Evolutionary conservation across 192 early-diverging fungal genomes (phyloP).

Genomic region (Geranomyces michiganensis): DNA sequence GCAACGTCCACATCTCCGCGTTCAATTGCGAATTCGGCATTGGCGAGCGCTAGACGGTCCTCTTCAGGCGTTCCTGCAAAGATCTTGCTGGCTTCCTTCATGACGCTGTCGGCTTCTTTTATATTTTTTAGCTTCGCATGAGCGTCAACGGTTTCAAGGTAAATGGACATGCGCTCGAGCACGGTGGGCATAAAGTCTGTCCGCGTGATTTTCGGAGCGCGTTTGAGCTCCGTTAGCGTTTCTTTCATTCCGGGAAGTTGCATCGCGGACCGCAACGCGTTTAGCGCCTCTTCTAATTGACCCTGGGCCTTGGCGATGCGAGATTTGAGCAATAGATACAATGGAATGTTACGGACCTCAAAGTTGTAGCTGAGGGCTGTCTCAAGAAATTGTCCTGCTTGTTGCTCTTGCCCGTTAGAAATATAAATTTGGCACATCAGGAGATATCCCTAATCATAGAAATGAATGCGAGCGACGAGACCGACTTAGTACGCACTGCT

Average conservation of each 20-base stretch:
- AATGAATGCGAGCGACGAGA: background rate
- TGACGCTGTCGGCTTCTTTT: slow-evolving; percentile 44
- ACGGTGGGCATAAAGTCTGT: slow-evolving; percentile 25
- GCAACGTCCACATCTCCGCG: slow-evolving; percentile 48
- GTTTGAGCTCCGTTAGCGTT: slow-evolving; percentile 7
- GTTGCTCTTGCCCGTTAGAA: slow-evolving; percentile 32
- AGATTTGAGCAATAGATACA: slow-evolving; percentile 51
- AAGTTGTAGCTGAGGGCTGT: slow-evolving; percentile 60
- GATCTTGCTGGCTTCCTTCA: slow-evolving; percentile 47
- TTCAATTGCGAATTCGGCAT: slow-evolving; percentile 41
- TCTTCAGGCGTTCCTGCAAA: slow-evolving; percentile 48
- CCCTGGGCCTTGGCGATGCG: slow-evolving; percentile 44
- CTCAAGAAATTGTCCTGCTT: slow-evolving; percentile 48
- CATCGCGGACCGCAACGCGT: slow-evolving; percentile 38
- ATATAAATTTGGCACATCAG: slow-evolving; percentile 53
- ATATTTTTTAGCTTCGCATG: slow-evolving; percentile 44
- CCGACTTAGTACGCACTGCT: no score
- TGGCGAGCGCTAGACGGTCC: slow-evolving; percentile 47
- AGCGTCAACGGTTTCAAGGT: slow-evolving; percentile 47
- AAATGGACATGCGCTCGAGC: slow-evolving; percentile 42
- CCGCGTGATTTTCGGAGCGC: slow-evolving; percentile 25
- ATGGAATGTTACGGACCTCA: slow-evolving; percentile 48
- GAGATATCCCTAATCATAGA: slow-evolving; percentile 44
- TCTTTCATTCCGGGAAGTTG: slow-evolving; percentile 45
- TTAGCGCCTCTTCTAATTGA: slow-evolving; percentile 44